Base-by-base conservation (phyloP, 352 stramenopile species). In the Pythium folliculosum region DNA sequence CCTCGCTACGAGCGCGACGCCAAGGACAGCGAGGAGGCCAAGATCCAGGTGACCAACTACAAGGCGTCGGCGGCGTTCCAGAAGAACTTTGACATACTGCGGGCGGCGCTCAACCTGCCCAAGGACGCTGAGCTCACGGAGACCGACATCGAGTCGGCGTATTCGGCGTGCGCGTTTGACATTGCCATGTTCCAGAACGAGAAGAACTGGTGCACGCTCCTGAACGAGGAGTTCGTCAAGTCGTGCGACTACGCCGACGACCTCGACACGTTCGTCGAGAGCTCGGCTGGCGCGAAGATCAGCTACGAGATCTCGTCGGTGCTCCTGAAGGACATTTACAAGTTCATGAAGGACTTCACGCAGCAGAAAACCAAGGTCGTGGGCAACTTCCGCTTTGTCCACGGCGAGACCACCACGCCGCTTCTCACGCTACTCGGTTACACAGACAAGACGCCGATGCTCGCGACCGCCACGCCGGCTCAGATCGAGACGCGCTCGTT, bases 1-100 rank as follows among this genome's bases (percentile, higher is more conserved):
- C 60, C 75, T 13, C 73, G 76, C 14, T 92, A 90, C 55, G 71
- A 74, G 27, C 65, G 60, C 30, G 74, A 86, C 1, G 79, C 90
- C 14, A 73, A 75, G 23, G 64, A 74, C 1, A 89, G 88, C 44
- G 23, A 62, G 21, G 77, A 51, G 23, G 65, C 65, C 22, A 63
- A 49, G 6, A 32, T 63, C 21, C 40, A 71, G 56, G 21, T 61
- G 12, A 59, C 49, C 7, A 54, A 17, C 19, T 72, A 51, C 59
- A 67, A 65, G 27, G 52, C 27, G 2, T 67, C 65, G 9, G 22
- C 44, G 10, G 32, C 44, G 35, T 65, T 67, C 22, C 58, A 64
- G 23, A 63, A 72, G 58, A 67, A 67, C 52, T 54, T 67, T 5
- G 58, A 67, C 5, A 62, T 56, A 0, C 52, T 72, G 0, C 59